These are phyloP conservation scores for Globisporangium cylindrosporum DNA, from an alignment of 352 stramenopile genomes.

Conservation along the genomic window DNA sequence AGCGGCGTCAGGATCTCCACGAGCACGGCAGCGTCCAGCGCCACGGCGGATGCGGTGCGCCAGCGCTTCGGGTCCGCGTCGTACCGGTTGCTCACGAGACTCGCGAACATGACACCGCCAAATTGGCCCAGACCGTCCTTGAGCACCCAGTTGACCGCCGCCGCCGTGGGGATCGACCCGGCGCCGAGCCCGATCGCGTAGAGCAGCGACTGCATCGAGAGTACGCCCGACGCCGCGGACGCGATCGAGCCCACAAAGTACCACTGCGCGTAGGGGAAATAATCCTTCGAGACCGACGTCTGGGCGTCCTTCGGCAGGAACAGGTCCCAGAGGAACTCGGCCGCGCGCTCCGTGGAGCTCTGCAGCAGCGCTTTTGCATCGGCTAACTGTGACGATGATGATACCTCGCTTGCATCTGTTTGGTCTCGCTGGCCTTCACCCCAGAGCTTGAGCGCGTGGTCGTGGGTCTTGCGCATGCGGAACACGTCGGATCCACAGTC, in stretches of 20 bases:
- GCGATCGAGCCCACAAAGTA: constrained; percentile 80
- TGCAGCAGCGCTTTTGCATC: constrained; percentile 17
- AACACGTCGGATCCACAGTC: constrained; percentile 14
- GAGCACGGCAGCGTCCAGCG: constrained; percentile 89
- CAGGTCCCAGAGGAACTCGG: constrained; percentile 66
- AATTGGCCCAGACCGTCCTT: constrained; percentile 97
- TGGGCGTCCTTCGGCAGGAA: constrained; percentile 90
- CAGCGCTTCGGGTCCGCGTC: constrained; percentile 95
- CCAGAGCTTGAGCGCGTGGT: constrained; percentile 35
- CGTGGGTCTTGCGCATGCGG: constrained; percentile 31
- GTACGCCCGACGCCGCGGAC: constrained; percentile 82
- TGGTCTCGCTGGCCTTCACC: not conserved
- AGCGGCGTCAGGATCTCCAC: constrained; percentile 90
- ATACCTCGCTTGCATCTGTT: too few relatives aligned
- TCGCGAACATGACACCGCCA: constrained; percentile 92
- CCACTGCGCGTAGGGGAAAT: constrained; percentile 87
- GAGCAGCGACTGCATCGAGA: constrained; percentile 94
- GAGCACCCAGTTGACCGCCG: constrained; percentile 95
- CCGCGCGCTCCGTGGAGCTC: constrained; percentile 31
- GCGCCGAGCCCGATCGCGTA: constrained; percentile 92
- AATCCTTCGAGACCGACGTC: constrained; percentile 79
- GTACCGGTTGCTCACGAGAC: constrained; percentile 90
- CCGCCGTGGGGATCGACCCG: constrained; percentile 82
- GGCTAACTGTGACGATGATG: not conserved
- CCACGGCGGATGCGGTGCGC: constrained; percentile 88